phyloP scores from a whole-genome alignment of 2,329 filamentous ascomycete species.

The Botrytis pseudocinerea region DNA sequence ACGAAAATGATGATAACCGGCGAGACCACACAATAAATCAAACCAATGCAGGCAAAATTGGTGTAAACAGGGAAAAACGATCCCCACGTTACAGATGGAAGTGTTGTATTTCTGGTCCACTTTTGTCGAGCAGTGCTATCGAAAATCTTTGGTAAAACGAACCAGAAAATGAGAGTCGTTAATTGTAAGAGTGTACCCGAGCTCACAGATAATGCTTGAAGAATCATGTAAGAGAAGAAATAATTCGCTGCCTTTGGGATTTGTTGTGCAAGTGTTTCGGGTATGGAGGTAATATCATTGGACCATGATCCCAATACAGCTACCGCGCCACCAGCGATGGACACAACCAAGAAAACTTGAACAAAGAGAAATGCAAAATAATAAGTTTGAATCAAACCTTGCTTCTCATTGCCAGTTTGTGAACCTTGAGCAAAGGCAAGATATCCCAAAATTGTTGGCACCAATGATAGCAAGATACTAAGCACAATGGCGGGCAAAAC shows the following conservation, averaged over 20 bases:
- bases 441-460: constrained; percentile 76
- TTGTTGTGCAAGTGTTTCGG: constrained; percentile 71
- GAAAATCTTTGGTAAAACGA: constrained; percentile 73
- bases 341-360: constrained; percentile 91
- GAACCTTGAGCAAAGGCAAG: constrained; percentile 74
- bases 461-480: constrained; percentile 72
- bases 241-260: constrained; percentile 89
- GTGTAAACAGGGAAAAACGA: constrained; percentile 95
- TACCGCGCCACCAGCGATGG: constrained; percentile 74
- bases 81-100: constrained; percentile 83
- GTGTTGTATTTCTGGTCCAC: constrained; percentile 78
- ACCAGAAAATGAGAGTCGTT: constrained; percentile 76
- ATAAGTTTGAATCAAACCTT: constrained; percentile 84
- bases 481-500: constrained; percentile 79
- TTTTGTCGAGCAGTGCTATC: constrained; percentile 83
- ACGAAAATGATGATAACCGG: constrained; percentile 92
- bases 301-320: constrained; percentile 56
- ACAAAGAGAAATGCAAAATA: constrained; percentile 95
- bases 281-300: constrained; percentile 59
- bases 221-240: constrained; percentile 98
- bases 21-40: constrained; percentile 86
- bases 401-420: constrained; percentile 76
- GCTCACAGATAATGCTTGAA: constrained; percentile 88
- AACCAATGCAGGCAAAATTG: constrained; percentile 88
- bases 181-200: constrained; percentile 86